phyloP scores from a whole-genome alignment of 2,329 filamentous ascomycete species.

The Aspergillus sp. region DNA sequence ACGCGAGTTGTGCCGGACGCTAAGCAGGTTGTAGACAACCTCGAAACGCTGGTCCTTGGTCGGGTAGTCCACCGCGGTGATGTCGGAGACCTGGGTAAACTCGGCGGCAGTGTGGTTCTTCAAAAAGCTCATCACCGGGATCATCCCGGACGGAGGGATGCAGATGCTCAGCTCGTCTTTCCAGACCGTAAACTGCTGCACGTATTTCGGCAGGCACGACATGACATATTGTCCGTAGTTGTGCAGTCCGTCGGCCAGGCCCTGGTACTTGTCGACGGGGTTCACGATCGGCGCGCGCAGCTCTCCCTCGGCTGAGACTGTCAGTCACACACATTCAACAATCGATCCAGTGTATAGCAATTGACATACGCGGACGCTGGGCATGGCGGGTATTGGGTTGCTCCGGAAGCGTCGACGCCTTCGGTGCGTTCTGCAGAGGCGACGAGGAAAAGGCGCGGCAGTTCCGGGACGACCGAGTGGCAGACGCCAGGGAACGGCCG shows the following conservation, averaged over 20 bases:
- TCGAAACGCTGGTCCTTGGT: conserved; percentile 94
- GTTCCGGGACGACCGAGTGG: conserved; percentile 24
- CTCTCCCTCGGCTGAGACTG: conserved; percentile 41
- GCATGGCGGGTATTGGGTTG: conserved; percentile 59
- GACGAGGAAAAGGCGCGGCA: conserved; percentile 31
- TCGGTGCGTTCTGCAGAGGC: conserved; percentile 35
- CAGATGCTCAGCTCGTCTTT: conserved; percentile 97
- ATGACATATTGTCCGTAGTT: conserved; percentile 94
- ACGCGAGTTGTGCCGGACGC: conserved; percentile 89
- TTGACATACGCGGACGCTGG: conserved; percentile 39
- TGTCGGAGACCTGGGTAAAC: conserved; percentile 84
- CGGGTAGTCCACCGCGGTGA: conserved; percentile 92
- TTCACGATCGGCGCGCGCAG: conserved; percentile 76
- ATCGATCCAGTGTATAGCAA: too few species aligned
- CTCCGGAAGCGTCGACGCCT: conserved; percentile 50
- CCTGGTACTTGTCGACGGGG: conserved; percentile 83
- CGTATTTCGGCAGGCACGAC: conserved; percentile 92
- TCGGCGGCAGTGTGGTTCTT: conserved; percentile 98
- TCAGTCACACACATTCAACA: too few species aligned
- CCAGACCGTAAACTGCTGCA: conserved; percentile 99
- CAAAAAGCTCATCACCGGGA: conserved; percentile 87
- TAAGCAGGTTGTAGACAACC: conserved; percentile 94
- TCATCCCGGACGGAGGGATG: conserved; percentile 76
- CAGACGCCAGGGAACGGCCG: conserved; percentile 29
- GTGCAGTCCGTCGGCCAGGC: conserved; percentile 80